Percentiles rank a stretch among this genome's conserved stretches.
Conservation (phyloP, 179 eudicot species). For the Carnegiea gigantea region DNA sequence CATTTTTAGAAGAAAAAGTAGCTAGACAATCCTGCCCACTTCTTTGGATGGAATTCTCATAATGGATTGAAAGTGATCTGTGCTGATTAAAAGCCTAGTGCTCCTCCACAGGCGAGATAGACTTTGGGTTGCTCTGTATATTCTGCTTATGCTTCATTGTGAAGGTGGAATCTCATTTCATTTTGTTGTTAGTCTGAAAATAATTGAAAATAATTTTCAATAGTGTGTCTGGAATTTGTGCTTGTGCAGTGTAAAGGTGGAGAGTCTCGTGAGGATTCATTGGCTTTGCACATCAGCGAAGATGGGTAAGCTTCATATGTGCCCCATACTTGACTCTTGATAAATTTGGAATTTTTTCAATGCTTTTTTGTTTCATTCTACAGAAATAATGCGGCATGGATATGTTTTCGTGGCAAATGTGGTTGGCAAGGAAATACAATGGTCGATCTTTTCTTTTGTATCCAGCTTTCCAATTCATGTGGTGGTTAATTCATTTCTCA, state of each 20-base stretch:
- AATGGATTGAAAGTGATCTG: neutral
- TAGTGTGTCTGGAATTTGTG: constrained; percentile 5
- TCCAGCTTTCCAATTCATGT: neutral
- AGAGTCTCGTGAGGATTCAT: constrained; percentile 47
- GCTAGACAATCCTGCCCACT: no score
- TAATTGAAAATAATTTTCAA: neutral
- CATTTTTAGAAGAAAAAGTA: no score
- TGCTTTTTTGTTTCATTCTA: constrained; percentile 10
- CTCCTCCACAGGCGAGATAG: neutral
- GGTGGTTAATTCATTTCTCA: constrained; percentile 7
- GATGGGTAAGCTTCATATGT: constrained; percentile 51
- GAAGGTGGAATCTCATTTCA: neutral
- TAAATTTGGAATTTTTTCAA: neutral
- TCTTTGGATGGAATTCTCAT: neutral
- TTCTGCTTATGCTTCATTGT: neutral
- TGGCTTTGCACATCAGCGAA: constrained; percentile 47
- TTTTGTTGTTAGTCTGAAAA: neutral
- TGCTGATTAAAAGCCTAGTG: constrained; percentile 1
- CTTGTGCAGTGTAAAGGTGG: constrained; percentile 75
- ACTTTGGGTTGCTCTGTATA: neutral
- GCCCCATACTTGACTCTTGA: constrained; percentile 1
- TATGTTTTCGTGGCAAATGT: constrained; percentile 68
- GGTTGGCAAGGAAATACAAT: constrained; percentile 68
- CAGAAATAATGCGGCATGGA: constrained; percentile 58
- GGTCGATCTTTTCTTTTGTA: constrained; percentile 32